Evolutionary conservation across 768 basidiomycete genomes (phyloP).

Genomic region (Suillus cothurnatus): DNA sequence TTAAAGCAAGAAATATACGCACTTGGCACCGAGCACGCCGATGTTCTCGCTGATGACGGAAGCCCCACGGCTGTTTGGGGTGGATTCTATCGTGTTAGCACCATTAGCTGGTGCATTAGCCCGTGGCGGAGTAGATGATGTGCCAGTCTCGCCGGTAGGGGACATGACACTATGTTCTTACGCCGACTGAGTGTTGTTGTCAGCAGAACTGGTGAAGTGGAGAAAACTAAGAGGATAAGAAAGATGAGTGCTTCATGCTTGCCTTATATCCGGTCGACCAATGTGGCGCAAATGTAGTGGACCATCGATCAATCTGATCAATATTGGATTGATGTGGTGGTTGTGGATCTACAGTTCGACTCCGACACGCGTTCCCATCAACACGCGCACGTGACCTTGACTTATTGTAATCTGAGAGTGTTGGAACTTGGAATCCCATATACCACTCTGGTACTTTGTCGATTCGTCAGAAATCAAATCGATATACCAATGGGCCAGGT

Average conservation of each 20-base stretch:
- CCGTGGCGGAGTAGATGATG: not conserved
- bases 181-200: not conserved
- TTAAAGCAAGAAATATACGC: no score
- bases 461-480: no score
- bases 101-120: not conserved
- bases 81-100: not conserved
- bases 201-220: not conserved
- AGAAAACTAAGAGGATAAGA: not conserved
- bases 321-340: not conserved
- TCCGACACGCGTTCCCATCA: constrained; percentile 1
- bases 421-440: no score
- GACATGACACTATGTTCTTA: not conserved
- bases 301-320: not conserved
- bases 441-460: no score
- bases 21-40: not conserved
- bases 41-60: not conserved
- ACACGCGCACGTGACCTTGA: not conserved
- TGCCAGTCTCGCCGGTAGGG: not conserved
- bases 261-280: not conserved
- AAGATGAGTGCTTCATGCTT: not conserved
- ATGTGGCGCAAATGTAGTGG: not conserved
- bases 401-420: no score
- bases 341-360: not conserved
- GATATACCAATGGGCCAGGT: no score
- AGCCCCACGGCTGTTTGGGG: not conserved